Base-by-base conservation (phyloP, 176 grass and related monocot species). In the Secale cereale region DNA sequence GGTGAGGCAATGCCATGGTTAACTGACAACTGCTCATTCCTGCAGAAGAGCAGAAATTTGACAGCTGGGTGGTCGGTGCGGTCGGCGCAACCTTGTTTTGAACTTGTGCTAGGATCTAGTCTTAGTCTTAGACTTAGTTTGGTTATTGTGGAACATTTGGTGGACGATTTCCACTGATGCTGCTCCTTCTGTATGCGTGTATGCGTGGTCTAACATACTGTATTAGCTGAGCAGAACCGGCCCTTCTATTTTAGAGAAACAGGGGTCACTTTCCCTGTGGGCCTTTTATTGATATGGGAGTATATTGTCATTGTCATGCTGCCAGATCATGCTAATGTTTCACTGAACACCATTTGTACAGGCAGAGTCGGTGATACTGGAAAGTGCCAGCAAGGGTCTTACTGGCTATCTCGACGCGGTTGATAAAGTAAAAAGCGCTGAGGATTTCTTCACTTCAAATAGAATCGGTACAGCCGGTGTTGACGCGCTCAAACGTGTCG, bases 321-420 rank as follows among this genome's bases (percentile, higher is more conserved):
- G 57, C 12, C 63, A 76, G 14, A 46, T 52, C 26, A 31, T 45
- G 8, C 28, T 86, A 35, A 32, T 9, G 6, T 61, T 63, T 7
- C 17, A 23, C 3, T 0, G 7, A 65, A 52, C 7, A 57, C 3
- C 11, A 66, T 8, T 9, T 63, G 46, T 33, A 20, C 80, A 92
- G 89, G 87, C 85, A 37, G 91, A 94, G 80, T 35, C 68, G 6
- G 71, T 81, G 30, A 84, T 97, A 87, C 33, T 87, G 54, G 88
- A 70, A 59, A 84, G 79, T 28, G 82, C 91, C 1, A 86, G 84
- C 63, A 88, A 88, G 45, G 82, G 87, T 85, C 76, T 92, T 39
- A 62, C 64, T 22, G 43, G 71, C 36, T 97, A 80, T 70, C 80
- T 92, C 31, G 83, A 86, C 8, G 83, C 87, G 23, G 81, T 92